phyloP scores from a whole-genome alignment of 345 rosid genomes.

The Noccaea caerulescens region DNA sequence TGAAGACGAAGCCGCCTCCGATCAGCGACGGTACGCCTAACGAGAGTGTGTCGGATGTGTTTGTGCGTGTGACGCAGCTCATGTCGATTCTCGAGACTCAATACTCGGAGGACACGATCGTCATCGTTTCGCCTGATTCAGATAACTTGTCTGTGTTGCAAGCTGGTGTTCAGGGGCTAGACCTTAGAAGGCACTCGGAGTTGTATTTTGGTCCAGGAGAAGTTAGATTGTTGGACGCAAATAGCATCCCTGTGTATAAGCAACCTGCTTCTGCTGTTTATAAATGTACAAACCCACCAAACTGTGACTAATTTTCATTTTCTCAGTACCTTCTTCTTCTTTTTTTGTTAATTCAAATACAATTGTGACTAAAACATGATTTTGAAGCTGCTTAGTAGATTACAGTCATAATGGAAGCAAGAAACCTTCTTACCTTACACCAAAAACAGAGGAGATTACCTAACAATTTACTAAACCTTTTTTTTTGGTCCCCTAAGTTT shows the following conservation, averaged over 20 bases:
- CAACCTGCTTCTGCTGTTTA: constrained; percentile 86
- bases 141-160: constrained; percentile 85
- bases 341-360: background rate
- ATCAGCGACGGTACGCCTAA: constrained; percentile 92
- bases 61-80: constrained; percentile 85
- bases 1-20: constrained; percentile 86
- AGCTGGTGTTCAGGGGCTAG: constrained; percentile 84
- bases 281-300: constrained; percentile 82
- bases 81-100: constrained; percentile 97
- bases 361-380: background rate
- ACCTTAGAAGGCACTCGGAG: constrained; percentile 83
- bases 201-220: constrained; percentile 78
- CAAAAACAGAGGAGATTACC: background rate
- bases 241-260: constrained; percentile 77
- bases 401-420: background rate
- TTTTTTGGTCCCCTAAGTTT: background rate
- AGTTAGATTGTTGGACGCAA: constrained; percentile 72
- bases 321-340: background rate
- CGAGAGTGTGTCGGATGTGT: constrained; percentile 87
- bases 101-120: constrained; percentile 72
- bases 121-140: constrained; percentile 88
- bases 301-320: constrained; percentile 52
- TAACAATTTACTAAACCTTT: background rate
- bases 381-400: no score
- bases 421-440: background rate